Conservation (phyloP, 192 early-diverging fungal species). For the Gryganskiella cystojenkinii region DNA sequence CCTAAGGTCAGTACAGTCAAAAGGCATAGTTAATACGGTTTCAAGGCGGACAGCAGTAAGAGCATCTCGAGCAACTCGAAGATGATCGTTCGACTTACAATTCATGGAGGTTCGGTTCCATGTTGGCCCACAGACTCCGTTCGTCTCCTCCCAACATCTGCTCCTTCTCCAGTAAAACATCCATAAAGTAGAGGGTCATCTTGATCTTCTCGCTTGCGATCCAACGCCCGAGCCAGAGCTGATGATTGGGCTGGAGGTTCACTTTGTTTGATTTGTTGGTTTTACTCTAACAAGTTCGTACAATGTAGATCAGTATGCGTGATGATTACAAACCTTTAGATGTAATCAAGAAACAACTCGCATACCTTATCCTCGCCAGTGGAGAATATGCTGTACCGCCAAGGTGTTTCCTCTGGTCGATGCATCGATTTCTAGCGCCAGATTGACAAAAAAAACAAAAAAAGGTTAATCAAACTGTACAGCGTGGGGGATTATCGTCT, state of each 20-base stretch:
- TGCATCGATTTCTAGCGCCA: conserved; percentile 10
- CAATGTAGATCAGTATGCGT: too few species aligned
- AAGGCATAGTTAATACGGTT: too few species aligned
- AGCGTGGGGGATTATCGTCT: background rate
- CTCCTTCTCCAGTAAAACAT: conserved; percentile 59
- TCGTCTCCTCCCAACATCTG: conserved; percentile 51
- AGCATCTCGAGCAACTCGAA: background rate
- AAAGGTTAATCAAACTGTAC: too few species aligned
- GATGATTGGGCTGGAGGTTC: conserved; percentile 52
- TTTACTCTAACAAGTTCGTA: too few species aligned
- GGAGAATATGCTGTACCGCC: conserved; percentile 29
- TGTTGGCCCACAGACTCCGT: conserved; percentile 58
- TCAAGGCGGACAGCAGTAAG: background rate
- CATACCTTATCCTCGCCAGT: conserved; percentile 2
- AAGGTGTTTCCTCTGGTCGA: conserved; percentile 34
- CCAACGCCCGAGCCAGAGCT: conserved; percentile 56
- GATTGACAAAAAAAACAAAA: too few species aligned
- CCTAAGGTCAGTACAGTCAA: conserved; percentile 15
- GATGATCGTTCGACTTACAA: conserved; percentile 30
- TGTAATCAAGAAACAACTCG: background rate
- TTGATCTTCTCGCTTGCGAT: conserved; percentile 59
- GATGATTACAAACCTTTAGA: too few species aligned
- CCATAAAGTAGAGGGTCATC: conserved; percentile 63
- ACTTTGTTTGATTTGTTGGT: conserved; percentile 34
- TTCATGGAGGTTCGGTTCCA: conserved; percentile 57